Evolutionary conservation across 352 stramenopile species (phyloP), one percentile per base, ranked within the genome.

Genomic region (Achlya hypogyna): DNA sequence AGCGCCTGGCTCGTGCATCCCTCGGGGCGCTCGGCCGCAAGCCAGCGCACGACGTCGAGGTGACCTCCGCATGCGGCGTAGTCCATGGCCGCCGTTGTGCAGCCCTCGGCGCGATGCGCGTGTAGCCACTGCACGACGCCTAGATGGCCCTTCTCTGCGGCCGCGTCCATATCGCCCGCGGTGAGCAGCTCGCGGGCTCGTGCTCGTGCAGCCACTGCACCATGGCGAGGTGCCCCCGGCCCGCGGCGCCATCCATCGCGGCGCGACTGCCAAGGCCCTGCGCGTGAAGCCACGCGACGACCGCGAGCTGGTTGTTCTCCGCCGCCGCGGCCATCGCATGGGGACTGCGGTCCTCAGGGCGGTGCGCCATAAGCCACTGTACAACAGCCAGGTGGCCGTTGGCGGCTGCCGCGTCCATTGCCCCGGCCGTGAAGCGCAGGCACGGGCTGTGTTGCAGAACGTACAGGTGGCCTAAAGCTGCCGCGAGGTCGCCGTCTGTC

Each of bases 191-290:
- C 22, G 63, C 25, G 0, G 62, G 43, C 51, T 70, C 28, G 58
- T 74, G 56, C 1, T 9, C 53, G 43, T 81, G 73, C 40, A 81
- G 53, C 51, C 76, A 81, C 8, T 71, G 38, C 0, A 81, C 62
- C 0, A 77, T 54, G 0, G 72, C 63, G 12, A 78, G n/a, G 51
- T 81, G 69, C 38, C 51, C 66, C 9, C 63, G 51, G 18, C 32
- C 42, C 0, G 73, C 71, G 27, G 75, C 71, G 4, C 10, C 53
- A 65, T 81, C 71, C 71, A 81, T 76, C 4, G 60, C 60, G 14
- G 60, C 31, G 29, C 60, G 59, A 23, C 60, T n/a, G 43, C 43
- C 40, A 12, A 32, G 12, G 25, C 60, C 34, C 5, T 67, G 8
- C 32, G 43, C 47, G 32, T 67, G 60, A 6, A 67, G 47, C 60